Evolutionary conservation across 2,329 filamentous ascomycete genomes (phyloP), one percentile per base, ranked within the genome.

Genomic region (Colletotrichum sp.): DNA sequence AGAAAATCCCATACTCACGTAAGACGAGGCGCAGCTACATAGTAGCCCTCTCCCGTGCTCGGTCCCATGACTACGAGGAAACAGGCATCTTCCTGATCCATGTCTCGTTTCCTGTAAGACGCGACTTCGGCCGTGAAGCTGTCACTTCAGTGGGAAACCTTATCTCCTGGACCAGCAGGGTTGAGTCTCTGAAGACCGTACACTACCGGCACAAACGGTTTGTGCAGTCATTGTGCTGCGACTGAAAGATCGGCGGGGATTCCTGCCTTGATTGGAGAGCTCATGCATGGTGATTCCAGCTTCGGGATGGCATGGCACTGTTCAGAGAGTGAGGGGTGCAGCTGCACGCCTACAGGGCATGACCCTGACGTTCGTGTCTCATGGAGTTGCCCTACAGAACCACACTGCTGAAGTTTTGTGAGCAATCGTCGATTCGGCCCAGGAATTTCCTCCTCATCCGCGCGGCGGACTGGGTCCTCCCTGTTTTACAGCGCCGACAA

Each of bases 121-220:
- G 64, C 64, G 36, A 73, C 44, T 57, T 52, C 64, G 44, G 64
- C 70, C 16, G 34, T 57, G 64, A 76, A 76, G 70, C 71, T 73
- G 74, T 69, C 70, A 69, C 74, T 21, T 69, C 57, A 65, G 32
- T 34, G n/a, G 65, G 70, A 76, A 76, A 76, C 74, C 74, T 76
- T 74, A 74, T 76, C 70, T 73, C 32, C 70, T 64, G n/a, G 44
- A 52, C 44, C 21, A 39, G 74, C 74, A 76, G 70, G 74, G 66
- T 57, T 32, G 15, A 7, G 60, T 26, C 64, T 64, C n/a, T 52
- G 28, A 34, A 66, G 34, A 59, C 60, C 30, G 49, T 63, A 52
- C 44, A 52, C n/a, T 21, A 28, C 49, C 68, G 72, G 52, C 70
- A 73, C 59, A 76, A 32, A 26, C 18, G 18, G 69, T 69, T 76